A percentile compares a stretch with the other conserved stretches of the same genome.
phyloP scores from a whole-genome alignment of 2,329 filamentous ascomycete species.

The Cladosporium phlei region DNA sequence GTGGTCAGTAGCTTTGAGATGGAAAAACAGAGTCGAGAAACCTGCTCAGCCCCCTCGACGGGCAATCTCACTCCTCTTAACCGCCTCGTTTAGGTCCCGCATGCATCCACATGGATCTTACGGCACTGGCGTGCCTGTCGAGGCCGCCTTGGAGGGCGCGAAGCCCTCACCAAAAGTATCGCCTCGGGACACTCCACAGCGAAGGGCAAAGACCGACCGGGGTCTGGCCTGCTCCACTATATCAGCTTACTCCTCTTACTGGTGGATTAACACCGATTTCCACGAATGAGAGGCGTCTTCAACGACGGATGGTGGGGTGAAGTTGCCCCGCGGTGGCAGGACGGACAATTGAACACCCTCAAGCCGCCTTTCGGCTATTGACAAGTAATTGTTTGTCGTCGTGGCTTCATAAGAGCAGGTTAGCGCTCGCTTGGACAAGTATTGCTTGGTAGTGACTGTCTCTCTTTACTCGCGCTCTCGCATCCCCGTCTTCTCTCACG shows the following conservation, averaged over 20 bases:
- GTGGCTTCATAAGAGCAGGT: neutral
- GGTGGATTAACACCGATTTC: slow-evolving; percentile 16
- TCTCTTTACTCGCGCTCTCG: slow-evolving; percentile 11
- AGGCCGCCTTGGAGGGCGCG: slow-evolving; percentile 6
- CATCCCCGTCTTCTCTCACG: neutral
- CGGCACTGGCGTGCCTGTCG: slow-evolving; percentile 7
- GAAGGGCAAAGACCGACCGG: slow-evolving; percentile 12
- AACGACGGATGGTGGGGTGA: slow-evolving; percentile 1
- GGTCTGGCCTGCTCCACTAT: slow-evolving; percentile 1
- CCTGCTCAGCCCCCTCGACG: neutral
- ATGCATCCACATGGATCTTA: neutral
- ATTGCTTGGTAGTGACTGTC: neutral
- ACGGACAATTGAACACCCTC: slow-evolving; percentile 9
- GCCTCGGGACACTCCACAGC: slow-evolving; percentile 11
- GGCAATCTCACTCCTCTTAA: slow-evolving; percentile 10
- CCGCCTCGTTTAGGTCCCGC: slow-evolving; percentile 1
- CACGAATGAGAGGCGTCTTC: slow-evolving; percentile 12
- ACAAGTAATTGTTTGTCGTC: slow-evolving; percentile 11
- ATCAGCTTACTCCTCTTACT: neutral
- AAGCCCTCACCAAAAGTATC: neutral
- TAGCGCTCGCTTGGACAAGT: slow-evolving; percentile 9
- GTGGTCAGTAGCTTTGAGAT: neutral
- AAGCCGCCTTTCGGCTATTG: slow-evolving; percentile 19
- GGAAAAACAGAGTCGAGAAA: neutral
- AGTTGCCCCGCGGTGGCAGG: neutral